Evolutionary conservation across 1,284 basidiomycete genomes (phyloP), one percentile per base, ranked within the genome.

Genomic region (Irpex rosettiformis): DNA sequence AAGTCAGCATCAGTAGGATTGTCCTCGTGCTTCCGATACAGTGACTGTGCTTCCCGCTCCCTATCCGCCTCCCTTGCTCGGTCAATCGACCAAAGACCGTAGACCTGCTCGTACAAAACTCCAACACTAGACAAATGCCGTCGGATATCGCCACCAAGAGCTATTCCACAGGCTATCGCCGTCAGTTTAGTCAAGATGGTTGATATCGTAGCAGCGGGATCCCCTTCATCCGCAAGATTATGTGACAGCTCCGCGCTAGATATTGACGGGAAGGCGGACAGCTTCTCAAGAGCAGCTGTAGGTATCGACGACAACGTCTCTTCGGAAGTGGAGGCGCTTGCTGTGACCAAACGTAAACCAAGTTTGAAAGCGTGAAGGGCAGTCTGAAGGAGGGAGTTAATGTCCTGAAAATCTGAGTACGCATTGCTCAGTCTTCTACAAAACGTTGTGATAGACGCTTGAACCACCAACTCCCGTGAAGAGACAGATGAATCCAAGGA

Each of bases 81-180:
- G 67, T 97, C 91, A 33, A 89, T 85, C 30, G 85, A 79, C 96
- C 96, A 98, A 6, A 96, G 79, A 21, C 86, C 80, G 58, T 88
- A 82, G 1, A 89, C 78, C 65, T 89, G 86, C 58, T 93, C 89
- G 66, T 94, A 95, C 6, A 81, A 70, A 2, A 68, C 67, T 48
- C 83, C 77, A 16, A 93, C 52, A 3, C 64, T 52, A 16, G 62
- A 57, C 4, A 79, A 65, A 47, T 72, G 64, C 3, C 67, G 61
- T 10, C 66, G 64, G 10, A 72, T 56, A 54, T 68, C 70, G n/a
- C 75, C 65, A 2, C 75, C 74, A 0, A 74, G 58, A 22, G 70
- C 64, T n/a, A 69, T 72, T 56, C 85, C 77, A 27, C 78, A 72
- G 3, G 76, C 75, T 37, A 84, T 71, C 0, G 84, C 81, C 0